Evolutionary conservation across 2,329 filamentous ascomycete genomes (phyloP).

Genomic region (Parafenestella ontariensis): DNA sequence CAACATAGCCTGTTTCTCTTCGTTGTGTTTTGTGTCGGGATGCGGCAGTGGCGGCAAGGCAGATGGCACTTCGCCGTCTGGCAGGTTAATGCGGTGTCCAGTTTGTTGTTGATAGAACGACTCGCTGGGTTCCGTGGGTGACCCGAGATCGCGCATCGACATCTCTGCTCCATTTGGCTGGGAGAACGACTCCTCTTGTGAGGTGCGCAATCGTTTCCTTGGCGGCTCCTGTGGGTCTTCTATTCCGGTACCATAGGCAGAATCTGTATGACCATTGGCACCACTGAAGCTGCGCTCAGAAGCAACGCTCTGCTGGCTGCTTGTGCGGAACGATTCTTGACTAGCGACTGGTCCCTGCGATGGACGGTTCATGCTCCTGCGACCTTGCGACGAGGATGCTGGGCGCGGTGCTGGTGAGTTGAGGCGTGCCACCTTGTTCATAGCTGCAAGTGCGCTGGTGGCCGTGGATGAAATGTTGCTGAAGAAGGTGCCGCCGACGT

Average conservation of each 20-base stretch:
- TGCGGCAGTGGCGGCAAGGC: constrained; percentile 70
- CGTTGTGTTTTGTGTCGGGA: constrained; percentile 67
- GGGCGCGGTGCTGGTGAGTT: constrained; percentile 78
- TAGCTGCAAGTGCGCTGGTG: constrained; percentile 90
- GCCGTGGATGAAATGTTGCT: constrained; percentile 95
- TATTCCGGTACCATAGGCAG: constrained; percentile 68
- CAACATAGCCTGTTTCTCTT: constrained; percentile 84
- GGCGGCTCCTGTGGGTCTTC: constrained; percentile 75
- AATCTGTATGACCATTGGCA: constrained; percentile 63
- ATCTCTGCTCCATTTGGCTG: constrained; percentile 59
- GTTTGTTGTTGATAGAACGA: constrained; percentile 65
- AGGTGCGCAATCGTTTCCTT: constrained; percentile 73
- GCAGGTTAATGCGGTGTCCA: constrained; percentile 55
- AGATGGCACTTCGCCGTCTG: constrained; percentile 61
- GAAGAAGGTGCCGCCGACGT: constrained; percentile 86
- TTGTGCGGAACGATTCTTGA: constrained; percentile 71
- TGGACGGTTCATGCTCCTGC: constrained; percentile 73
- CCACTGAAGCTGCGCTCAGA: constrained; percentile 76
- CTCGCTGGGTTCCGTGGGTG: constrained; percentile 80
- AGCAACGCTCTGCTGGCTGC: constrained; percentile 80
- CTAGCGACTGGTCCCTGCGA: constrained; percentile 69
- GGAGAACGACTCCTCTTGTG: constrained; percentile 49
- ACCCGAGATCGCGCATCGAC: constrained; percentile 65
- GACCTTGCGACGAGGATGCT: constrained; percentile 67
- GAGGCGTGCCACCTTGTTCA: constrained; percentile 89